Evolutionary conservation across 345 rosid genomes (phyloP), one percentile per base, ranked within the genome.

Genomic region (Murraya paniculata): DNA sequence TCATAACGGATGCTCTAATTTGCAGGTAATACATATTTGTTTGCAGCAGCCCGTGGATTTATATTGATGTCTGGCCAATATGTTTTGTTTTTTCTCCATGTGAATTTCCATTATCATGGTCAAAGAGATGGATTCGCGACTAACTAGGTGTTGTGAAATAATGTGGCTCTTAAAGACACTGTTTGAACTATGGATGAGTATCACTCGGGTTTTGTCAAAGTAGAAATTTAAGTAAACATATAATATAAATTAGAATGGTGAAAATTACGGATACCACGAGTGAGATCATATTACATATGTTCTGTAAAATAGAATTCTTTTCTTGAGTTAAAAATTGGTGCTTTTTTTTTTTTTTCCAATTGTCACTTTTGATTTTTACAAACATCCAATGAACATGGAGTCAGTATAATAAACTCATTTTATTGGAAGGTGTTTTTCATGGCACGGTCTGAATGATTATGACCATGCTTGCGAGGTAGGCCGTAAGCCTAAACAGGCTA

Each of bases 101-200:
- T 50, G 76, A 62, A 78, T 45, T 61, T 62, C 67, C 80, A 50
- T 9, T 50, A 11, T 39, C 59, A 22, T 71, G 75, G 75, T 30
- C 30, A 59, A 61, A 45, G 50, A 69, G 48, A 68, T 77, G 76
- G 71, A 27, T 64, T 64, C 50, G 24, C 18, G 50, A 55, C 25
- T 50, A 71, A 25, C 36, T 45, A 61, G 62, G 31, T 33, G 33
- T 39, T 45, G 75, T 61, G 10, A 77, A 58, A 77, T 77, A 77
- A 69, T 69, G 69, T 48, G 39, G 77, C 78, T 64, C 67, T 45
- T 21, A 74, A 28, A 62, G 45, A n/a, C 31, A 76, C 73, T 68
- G 36, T 77, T 24, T 65, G 50, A 30, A 55, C 22, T 9, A 71
- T 53, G 25, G 25, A 35, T 65, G 39, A 25, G n/a, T 59, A 19